A percentile compares a stretch with the other conserved stretches of the same genome.
phyloP scores from a whole-genome alignment of 2,329 filamentous ascomycete species.

The Trichoderma sp. region DNA sequence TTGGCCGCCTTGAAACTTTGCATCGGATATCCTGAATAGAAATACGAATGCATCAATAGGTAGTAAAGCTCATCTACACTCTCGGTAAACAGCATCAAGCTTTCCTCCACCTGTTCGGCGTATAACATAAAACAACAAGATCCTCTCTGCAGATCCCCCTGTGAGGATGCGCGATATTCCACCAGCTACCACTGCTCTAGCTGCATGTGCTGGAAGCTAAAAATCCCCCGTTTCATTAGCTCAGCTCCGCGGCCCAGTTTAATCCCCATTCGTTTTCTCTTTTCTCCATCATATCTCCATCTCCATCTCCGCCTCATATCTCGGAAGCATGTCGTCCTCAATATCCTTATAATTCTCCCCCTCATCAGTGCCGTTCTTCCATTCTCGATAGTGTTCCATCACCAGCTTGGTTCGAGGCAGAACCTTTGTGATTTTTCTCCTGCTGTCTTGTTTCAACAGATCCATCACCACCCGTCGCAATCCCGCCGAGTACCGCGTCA shows the following conservation, averaged over 20 bases:
- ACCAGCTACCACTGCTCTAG: background rate
- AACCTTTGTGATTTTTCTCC: background rate
- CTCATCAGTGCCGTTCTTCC: slow-evolving; percentile 35
- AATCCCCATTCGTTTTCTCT: background rate
- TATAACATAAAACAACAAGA: background rate
- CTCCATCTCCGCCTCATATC: slow-evolving; percentile 8
- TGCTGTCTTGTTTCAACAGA: slow-evolving; percentile 29
- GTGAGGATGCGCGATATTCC: background rate
- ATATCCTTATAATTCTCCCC: slow-evolving; percentile 37
- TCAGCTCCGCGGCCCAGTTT: background rate
- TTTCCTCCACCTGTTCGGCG: background rate
- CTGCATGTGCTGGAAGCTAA: background rate
- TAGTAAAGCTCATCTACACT: too few species aligned
- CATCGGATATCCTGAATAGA: background rate
- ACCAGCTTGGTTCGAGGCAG: slow-evolving; percentile 25
- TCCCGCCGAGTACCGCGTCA: slow-evolving; percentile 32
- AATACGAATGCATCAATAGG: background rate
- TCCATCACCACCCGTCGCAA: slow-evolving; percentile 29
- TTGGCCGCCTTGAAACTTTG: background rate
- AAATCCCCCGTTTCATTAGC: background rate
- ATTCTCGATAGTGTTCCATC: slow-evolving; percentile 32
- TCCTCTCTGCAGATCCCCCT: background rate
- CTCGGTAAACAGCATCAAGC: background rate
- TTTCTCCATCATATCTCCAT: background rate
- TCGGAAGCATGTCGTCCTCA: slow-evolving; percentile 26